Conservation (phyloP, 345 rosid genomes). For the Cardiospermum halicacabum region DNA sequence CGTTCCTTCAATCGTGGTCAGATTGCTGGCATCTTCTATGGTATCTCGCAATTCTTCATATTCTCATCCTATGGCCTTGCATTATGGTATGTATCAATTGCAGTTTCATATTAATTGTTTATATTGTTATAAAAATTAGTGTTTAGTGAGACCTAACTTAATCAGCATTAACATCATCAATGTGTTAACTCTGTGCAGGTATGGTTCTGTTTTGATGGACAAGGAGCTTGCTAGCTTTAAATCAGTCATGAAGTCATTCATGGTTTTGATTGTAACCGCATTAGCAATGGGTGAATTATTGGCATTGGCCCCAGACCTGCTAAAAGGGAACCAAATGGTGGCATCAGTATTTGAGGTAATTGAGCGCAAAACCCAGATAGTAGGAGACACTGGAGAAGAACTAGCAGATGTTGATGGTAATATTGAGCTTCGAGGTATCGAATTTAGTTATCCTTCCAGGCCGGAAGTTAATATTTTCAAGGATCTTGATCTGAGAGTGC, state of each 20-base stretch:
- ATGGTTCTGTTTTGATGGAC: slow-evolving; percentile 89
- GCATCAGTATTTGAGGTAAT: slow-evolving; percentile 78
- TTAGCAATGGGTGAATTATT: slow-evolving; percentile 95
- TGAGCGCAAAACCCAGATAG: slow-evolving; percentile 65
- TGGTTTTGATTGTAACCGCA: slow-evolving; percentile 93
- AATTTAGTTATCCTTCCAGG: slow-evolving; percentile 83
- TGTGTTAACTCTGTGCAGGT: slow-evolving; percentile 43
- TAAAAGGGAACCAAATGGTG: slow-evolving; percentile 96
- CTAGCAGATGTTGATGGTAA: slow-evolving; percentile 57
- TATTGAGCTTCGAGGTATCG: slow-evolving; percentile 64
- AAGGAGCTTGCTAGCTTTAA: slow-evolving; percentile 71
- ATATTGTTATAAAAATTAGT: background rate
- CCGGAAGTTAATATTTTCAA: slow-evolving; percentile 74
- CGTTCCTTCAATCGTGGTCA: slow-evolving; percentile 81
- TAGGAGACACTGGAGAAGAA: slow-evolving; percentile 66
- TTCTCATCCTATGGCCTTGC: slow-evolving; percentile 96
- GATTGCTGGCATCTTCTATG: slow-evolving; percentile 85
- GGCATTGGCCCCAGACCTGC: slow-evolving; percentile 82
- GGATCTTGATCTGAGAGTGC: slow-evolving; percentile 64
- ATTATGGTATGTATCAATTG: slow-evolving; percentile 61
- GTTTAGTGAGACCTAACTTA: no score
- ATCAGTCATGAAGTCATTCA: slow-evolving; percentile 87
- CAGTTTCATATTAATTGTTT: background rate
- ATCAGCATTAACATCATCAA: background rate
- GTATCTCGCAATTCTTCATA: slow-evolving; percentile 93